Evolutionary conservation across 2,329 filamentous ascomycete species (phyloP).

Genomic region (Albifimbria verrucaria): DNA sequence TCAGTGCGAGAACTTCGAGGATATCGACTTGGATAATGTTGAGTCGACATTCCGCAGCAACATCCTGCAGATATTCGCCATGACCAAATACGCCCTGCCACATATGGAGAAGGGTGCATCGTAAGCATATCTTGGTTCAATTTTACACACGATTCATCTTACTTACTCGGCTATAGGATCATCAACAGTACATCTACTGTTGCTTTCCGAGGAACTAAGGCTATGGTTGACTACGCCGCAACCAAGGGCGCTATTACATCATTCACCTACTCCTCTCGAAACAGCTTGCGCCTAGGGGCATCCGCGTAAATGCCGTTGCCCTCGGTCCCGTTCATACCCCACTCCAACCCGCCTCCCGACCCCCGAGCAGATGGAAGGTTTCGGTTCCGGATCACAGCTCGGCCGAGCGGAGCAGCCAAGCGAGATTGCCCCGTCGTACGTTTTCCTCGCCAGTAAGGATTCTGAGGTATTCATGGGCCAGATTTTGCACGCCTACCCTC

Average conservation of each 20-base stretch:
- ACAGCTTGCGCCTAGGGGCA: conserved; percentile 53
- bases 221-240: conserved; percentile 52
- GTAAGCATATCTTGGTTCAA: conserved; percentile 24
- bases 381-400: conserved; percentile 33
- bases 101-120: conserved; percentile 49
- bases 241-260: conserved; percentile 57
- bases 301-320: conserved; percentile 48
- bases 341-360: conserved; percentile 38
- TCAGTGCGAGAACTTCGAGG: conserved; percentile 47
- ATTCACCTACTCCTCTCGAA: conserved; percentile 49
- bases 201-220: conserved; percentile 48
- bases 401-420: conserved; percentile 40
- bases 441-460: conserved; percentile 38
- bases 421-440: conserved; percentile 38
- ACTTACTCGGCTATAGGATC: conserved; percentile 33
- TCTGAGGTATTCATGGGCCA: conserved; percentile 36
- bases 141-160: neutral
- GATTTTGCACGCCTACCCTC: conserved; percentile 35
- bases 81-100: conserved; percentile 53
- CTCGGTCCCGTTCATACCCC: conserved; percentile 42
- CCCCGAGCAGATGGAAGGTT: conserved; percentile 42
- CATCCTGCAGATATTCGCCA: conserved; percentile 56
- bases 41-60: conserved; percentile 56
- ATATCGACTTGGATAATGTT: conserved; percentile 52
- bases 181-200: conserved; percentile 54